Evolutionary conservation across 2,329 filamentous ascomycete species (phyloP), one percentile per base, ranked within the genome.

Genomic region (Fusarium illudens): DNA sequence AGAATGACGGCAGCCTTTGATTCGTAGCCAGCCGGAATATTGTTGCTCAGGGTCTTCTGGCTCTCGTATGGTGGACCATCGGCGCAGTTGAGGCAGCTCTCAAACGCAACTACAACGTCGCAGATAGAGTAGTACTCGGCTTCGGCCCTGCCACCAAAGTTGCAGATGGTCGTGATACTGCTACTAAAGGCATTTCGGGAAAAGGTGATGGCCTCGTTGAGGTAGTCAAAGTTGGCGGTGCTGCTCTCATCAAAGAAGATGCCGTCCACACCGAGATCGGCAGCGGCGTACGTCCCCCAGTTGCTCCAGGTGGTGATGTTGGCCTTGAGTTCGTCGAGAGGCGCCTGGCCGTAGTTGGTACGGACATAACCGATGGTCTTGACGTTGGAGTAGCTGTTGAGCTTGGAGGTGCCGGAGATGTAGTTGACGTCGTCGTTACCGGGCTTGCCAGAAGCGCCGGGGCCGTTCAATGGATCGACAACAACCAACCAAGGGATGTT

Each of bases 321-420:
- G 32, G 49, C 39, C 44, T 70, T 65, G 48, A 74, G 61, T 13
- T 73, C 65, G 1, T 65, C 58, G 49, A 69, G 63, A 4, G 67
- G 29, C 2, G 64, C 34, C 15, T 34, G 54, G 25, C 49, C 44
- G 37, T 71, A 73, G 53, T 68, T 49, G 7, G 68, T 74, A 19
- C 64, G 67, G 4, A 73, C 70, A 25, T 73, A 73, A n/a, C 72
- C 71, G 6, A 74, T 56, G 3, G 67, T 72, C 9, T 69, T 63
- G 12, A 72, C 63, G 15, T 74, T 74, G 13, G 12, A 7, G 19
- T 64, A 58, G 4, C 55, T 54, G 37, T 74, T 74, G 12, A 73
- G 65, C 39, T 69, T 61, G 11, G 70, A 67, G 6, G 68, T 50
- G 25, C 69, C 71, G 33, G 64, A 58, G 30, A 73, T 67, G 46